Evolutionary conservation across 805 yeast species (phyloP), one percentile per base, ranked within the genome.

Genomic region (Teunomyces atbi): DNA sequence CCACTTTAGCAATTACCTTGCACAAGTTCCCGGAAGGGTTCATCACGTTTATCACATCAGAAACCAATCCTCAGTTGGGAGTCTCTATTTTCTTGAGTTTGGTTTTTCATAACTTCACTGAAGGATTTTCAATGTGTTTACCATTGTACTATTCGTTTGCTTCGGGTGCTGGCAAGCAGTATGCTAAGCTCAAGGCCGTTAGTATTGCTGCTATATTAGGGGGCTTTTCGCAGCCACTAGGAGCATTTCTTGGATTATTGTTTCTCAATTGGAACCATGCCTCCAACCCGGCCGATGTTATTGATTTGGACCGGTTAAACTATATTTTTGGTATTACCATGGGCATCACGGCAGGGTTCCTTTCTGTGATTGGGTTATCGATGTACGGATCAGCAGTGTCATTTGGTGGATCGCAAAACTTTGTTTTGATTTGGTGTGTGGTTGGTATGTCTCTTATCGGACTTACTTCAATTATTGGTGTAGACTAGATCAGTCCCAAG

Each of bases 11-110:
- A 0, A 81, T 92, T 23, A 79, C 95, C 0, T 66, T 94, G 23
- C 99, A 92, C 68, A 91, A 94, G 62, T 74, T 92, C 20, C 99
- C 99, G 0, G 99, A 92, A 66, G 99, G 99, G 0, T 88, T 92
- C 58, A 82, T 92, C 45, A 85, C 95, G 39, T 92, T 80, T 62
- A 86, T 86, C 28, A 90, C 94, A 0, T 76, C 89, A 2, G 87
- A 85, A 58, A 81, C 86, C 1, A 67, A 75, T 48, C 70, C 72
- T 4, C 65, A 74, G 27, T 66, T 90, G 21, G 97, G 98, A 0
- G 56, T 89, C 16, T 77, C 89, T 12, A 89, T 92, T 10, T 91
- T 94, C 58, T 62, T 91, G 16, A 89, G 97, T 41, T 74, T 92
- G 59, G 81, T 90, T 10, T 79, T 94, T 23, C 99, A 92, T 68